phyloP scores from a whole-genome alignment of 169 alveolate genomes.

The Theileria annulata region DNA sequence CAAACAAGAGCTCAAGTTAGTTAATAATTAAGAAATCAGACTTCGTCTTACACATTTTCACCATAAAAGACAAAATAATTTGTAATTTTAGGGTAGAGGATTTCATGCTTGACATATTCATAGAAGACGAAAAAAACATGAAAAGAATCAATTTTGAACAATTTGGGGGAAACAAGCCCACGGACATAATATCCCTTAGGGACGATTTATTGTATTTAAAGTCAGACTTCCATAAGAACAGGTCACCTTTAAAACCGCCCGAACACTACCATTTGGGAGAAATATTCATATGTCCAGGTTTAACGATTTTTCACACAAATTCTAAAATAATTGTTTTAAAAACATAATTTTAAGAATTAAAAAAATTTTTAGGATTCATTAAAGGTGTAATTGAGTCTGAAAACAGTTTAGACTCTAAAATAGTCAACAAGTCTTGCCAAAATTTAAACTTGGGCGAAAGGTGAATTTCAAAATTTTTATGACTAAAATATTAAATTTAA shows the following conservation, averaged over 20 bases:
- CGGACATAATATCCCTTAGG: slow-evolving; percentile 56
- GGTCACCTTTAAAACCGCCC: slow-evolving; percentile 41
- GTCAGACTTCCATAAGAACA: slow-evolving; percentile 43
- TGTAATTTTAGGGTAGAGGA: slow-evolving; percentile 32
- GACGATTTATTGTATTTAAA: slow-evolving; percentile 11
- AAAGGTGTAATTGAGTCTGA: neutral
- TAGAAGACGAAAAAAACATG: slow-evolving; percentile 47
- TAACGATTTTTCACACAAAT: neutral
- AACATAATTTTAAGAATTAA: neutral
- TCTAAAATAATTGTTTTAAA: neutral
- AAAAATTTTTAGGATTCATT: neutral
- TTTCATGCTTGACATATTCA: slow-evolving; percentile 45
- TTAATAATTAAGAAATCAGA: neutral
- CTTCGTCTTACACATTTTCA: neutral
- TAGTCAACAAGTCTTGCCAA: too few species aligned
- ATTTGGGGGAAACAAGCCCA: slow-evolving; percentile 48
- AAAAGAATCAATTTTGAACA: slow-evolving; percentile 3
- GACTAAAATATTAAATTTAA: too few species aligned
- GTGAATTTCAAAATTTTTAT: neutral
- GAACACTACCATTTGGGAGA: slow-evolving; percentile 60
- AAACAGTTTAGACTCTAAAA: neutral
- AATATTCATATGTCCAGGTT: slow-evolving; percentile 59
- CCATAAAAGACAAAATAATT: neutral
- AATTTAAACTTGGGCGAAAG: neutral
- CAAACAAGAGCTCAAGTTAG: slow-evolving; percentile 42